phyloP scores from a whole-genome alignment of 352 stramenopile species.

The Phytophthora melonis region DNA sequence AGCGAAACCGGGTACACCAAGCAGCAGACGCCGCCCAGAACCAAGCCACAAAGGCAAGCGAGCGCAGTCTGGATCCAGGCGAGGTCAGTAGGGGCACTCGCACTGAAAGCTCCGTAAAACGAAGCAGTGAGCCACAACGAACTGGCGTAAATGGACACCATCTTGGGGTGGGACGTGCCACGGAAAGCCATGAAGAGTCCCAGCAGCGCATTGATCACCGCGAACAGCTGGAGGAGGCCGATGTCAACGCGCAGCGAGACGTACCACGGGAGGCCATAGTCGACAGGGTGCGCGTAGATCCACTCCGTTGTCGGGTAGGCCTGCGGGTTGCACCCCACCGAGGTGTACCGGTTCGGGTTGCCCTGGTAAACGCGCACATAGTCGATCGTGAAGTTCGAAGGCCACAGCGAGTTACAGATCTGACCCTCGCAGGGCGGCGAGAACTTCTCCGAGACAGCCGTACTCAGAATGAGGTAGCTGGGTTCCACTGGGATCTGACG shows the following conservation, averaged over 20 bases:
- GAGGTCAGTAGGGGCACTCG: constrained; percentile 54
- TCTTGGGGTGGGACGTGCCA: constrained; percentile 59
- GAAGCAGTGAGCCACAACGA: constrained; percentile 68
- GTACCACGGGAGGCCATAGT: constrained; percentile 89
- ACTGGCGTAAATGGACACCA: constrained; percentile 62
- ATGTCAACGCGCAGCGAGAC: constrained; percentile 65
- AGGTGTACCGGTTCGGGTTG: constrained; percentile 91
- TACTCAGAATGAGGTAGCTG: constrained; percentile 98
- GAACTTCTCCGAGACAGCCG: constrained; percentile 96
- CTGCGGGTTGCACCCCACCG: constrained; percentile 93
- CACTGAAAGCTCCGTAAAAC: constrained; percentile 78
- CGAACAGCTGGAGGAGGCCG: constrained; percentile 57
- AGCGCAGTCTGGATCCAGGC: constrained; percentile 77
- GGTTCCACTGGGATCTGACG: constrained; percentile 95
- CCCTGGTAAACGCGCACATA: constrained; percentile 96
- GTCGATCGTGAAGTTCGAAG: constrained; percentile 95
- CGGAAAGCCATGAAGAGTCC: constrained; percentile 69
- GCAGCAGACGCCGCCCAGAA: constrained; percentile 76
- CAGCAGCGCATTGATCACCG: constrained; percentile 63
- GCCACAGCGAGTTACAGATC: constrained; percentile 94
- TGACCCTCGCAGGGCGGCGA: constrained; percentile 91
- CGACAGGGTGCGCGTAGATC: constrained; percentile 91
- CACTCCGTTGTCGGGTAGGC: constrained; percentile 92
- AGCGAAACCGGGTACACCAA: constrained; percentile 68
- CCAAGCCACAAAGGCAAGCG: constrained; percentile 72